These are phyloP conservation scores for Botryosphaeria dothidea DNA, from an alignment of 2,329 filamentous ascomycete species.

Conservation along the genomic window DNA sequence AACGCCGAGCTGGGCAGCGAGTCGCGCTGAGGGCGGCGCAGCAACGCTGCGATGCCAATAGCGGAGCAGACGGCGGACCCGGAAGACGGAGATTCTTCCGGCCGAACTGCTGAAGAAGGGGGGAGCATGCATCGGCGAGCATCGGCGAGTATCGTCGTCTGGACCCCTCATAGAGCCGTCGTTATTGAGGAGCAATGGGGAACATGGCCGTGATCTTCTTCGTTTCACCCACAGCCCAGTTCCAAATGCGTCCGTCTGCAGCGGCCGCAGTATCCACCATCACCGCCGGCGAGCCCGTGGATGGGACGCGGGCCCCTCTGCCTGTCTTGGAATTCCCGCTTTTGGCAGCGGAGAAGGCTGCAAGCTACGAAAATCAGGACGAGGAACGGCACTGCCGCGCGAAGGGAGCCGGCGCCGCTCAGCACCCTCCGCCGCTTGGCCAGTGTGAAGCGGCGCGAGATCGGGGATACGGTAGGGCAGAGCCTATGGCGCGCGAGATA, in stretches of 20 bases:
- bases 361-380: not conserved
- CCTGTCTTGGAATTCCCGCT: not conserved
- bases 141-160: too few species aligned
- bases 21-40: not conserved
- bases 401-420: conserved; percentile 1
- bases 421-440: not conserved
- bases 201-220: not conserved
- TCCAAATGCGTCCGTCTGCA: conserved; percentile 2
- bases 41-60: not conserved
- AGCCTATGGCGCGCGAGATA: conserved; percentile 6
- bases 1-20: not conserved
- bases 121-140: not conserved
- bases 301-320: not conserved
- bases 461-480: conserved; percentile 13
- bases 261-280: conserved; percentile 3
- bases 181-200: not conserved
- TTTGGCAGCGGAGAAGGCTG: not conserved
- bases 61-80: not conserved
- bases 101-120: not conserved
- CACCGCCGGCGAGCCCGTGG: conserved; percentile 11
- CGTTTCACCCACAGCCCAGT: conserved; percentile 9
- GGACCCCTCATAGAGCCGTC: not conserved
- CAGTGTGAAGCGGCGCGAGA: conserved; percentile 7
- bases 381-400: conserved; percentile 4
- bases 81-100: conserved; percentile 2